Evolutionary conservation across 805 yeast species (phyloP), one percentile per base, ranked within the genome.

Genomic region (Nakazawaea siamensis): DNA sequence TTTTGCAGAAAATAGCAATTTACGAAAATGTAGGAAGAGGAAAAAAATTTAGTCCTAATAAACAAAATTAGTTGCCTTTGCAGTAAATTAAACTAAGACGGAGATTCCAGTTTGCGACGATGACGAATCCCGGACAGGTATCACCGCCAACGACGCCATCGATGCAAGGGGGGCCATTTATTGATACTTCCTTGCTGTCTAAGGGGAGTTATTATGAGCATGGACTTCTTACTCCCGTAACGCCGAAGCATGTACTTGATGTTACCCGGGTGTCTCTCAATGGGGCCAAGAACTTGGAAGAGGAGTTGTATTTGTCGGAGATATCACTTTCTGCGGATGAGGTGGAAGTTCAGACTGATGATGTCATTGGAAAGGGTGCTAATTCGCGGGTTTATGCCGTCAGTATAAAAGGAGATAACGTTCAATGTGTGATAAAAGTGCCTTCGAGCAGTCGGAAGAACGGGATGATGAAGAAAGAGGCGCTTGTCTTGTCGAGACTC

Each of bases 401-500:
- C 17, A 10, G 19, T 12, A 6, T 36, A 15, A 2, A 5, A 18
- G 20, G 15, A 5, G 26, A 13, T 6, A 18, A 18, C 12, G 24
- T 16, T 12, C 11, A n/a, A 8, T 7, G 25, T 27, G 37, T 29
- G 5, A 11, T 30, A 6, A 37, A 37, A 15, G 25, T 32, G 14
- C 33, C 39, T 6, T 18, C 24, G 9, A 31, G 17, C 15, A 11
- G 5, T 4, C 24, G n/a, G 14, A 18, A 28, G 20, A 31, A 19
- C 14, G 29, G 32, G 6, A 14, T 24, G 3, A 19, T 37, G 17
- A 24, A 29, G 20, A 28, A 24, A 25, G 40, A 37, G 17, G 27
- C 31, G 4, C 6, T 37, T 17, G 16, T 37, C 3, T 37, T 31
- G 18, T n/a, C 24, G 9, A 14, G 27, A 17, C 15, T 37, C 13